phyloP scores from a whole-genome alignment of 2,329 filamentous ascomycete species.

The Fusarium sp. region DNA sequence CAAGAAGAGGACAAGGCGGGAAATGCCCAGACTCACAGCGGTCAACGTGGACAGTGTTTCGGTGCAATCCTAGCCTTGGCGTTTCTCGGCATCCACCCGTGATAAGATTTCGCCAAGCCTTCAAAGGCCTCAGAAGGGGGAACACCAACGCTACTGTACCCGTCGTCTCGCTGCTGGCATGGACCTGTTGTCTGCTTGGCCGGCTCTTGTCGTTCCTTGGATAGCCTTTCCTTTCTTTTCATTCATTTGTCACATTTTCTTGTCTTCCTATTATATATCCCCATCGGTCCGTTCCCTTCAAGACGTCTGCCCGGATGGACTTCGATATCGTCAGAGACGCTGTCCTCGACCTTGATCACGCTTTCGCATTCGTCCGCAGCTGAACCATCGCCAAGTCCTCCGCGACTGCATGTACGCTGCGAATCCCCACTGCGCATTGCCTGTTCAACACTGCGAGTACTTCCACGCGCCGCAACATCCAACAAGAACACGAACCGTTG shows the following conservation, averaged over 20 bases:
- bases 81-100: slow-evolving; percentile 52
- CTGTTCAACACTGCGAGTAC: slow-evolving; percentile 17
- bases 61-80: slow-evolving; percentile 50
- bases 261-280: slow-evolving; percentile 31
- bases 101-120: slow-evolving; percentile 53
- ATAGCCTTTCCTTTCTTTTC: slow-evolving; percentile 33
- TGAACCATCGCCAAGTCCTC: slow-evolving; percentile 23
- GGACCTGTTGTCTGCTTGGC: slow-evolving; percentile 42
- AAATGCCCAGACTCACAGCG: slow-evolving; percentile 47
- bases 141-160: slow-evolving; percentile 48
- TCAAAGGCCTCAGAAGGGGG: slow-evolving; percentile 52
- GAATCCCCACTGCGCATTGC: slow-evolving; percentile 6
- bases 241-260: slow-evolving; percentile 27
- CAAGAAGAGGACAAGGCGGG: slow-evolving; percentile 23
- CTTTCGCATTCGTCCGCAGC: slow-evolving; percentile 23
- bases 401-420: neutral
- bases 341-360: slow-evolving; percentile 26
- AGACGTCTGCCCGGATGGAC: slow-evolving; percentile 36
- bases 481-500: slow-evolving; percentile 15
- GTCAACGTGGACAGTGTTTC: slow-evolving; percentile 51
- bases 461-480: slow-evolving; percentile 5
- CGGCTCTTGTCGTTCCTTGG: slow-evolving; percentile 38
- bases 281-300: slow-evolving; percentile 19
- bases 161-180: slow-evolving; percentile 43
- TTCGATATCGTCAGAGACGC: slow-evolving; percentile 31